A percentile compares a stretch with the other conserved stretches of the same genome.
phyloP scores from a whole-genome alignment of 2,329 filamentous ascomycete genomes.

The Neopestalotiopsis clavispora region DNA sequence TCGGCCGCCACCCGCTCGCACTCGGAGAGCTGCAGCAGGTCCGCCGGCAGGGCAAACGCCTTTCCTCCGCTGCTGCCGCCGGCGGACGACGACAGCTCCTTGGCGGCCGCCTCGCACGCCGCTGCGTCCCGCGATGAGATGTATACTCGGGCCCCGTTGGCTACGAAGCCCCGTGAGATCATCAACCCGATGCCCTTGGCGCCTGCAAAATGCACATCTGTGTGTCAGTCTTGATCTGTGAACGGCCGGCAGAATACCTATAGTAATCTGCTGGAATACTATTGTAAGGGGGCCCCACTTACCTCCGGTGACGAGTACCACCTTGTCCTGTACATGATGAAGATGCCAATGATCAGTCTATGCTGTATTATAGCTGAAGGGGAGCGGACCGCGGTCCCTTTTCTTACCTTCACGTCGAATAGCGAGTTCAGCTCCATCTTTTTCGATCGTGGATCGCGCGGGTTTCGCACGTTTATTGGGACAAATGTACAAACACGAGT shows the following conservation, averaged over 20 bases:
- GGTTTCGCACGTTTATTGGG: background rate
- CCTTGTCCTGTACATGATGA: slow-evolving; percentile 50
- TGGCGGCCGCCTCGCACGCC: slow-evolving; percentile 60
- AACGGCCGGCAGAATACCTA: too few species aligned
- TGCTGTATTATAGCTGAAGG: background rate
- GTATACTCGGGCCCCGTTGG: slow-evolving; percentile 68
- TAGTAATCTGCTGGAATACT: too few species aligned
- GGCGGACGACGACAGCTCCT: slow-evolving; percentile 45
- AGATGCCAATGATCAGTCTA: slow-evolving; percentile 13
- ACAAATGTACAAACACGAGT: background rate
- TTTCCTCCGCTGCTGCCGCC: slow-evolving; percentile 51
- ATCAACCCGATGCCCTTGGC: slow-evolving; percentile 70
- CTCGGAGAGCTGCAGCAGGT: slow-evolving; percentile 65
- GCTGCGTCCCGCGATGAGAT: slow-evolving; percentile 67
- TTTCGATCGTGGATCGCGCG: slow-evolving; percentile 22
- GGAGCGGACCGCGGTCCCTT: background rate
- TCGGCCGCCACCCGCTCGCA: slow-evolving; percentile 58
- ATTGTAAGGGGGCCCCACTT: slow-evolving; percentile 6
- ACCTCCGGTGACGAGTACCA: slow-evolving; percentile 62
- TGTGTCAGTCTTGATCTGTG: background rate
- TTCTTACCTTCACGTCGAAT: slow-evolving; percentile 63
- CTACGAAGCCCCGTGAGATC: slow-evolving; percentile 70
- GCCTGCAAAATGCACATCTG: slow-evolving; percentile 32
- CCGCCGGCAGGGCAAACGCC: slow-evolving; percentile 63
- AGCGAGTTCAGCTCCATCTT: slow-evolving; percentile 59